Conservation (phyloP, 495 filamentous ascomycete genomes). For the Daldinia bambusicola region DNA sequence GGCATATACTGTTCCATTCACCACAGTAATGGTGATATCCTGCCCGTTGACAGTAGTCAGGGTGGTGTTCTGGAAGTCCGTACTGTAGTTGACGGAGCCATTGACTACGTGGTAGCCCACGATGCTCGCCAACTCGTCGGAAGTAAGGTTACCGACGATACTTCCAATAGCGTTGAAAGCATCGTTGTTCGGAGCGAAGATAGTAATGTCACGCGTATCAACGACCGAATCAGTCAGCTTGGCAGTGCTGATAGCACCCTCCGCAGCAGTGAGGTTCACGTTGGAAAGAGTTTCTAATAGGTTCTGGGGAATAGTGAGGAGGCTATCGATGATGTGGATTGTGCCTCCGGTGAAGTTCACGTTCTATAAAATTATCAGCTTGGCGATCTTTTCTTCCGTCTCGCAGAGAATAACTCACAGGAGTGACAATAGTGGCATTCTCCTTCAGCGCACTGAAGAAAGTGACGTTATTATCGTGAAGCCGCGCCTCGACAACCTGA, state of each 20-base stretch:
- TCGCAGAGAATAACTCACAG: constrained; percentile 39
- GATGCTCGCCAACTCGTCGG: constrained; percentile 58
- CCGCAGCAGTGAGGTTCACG: constrained; percentile 65
- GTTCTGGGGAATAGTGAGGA: constrained; percentile 66
- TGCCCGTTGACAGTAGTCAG: constrained; percentile 57
- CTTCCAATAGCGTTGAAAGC: constrained; percentile 71
- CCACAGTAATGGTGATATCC: constrained; percentile 62
- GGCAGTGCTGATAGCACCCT: constrained; percentile 64
- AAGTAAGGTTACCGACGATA: constrained; percentile 58
- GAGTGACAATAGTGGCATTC: constrained; percentile 49
- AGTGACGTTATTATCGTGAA: constrained; percentile 49
- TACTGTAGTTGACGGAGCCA: constrained; percentile 63
- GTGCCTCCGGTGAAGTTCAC: constrained; percentile 70
- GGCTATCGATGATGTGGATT: constrained; percentile 71
- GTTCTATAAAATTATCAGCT: constrained; percentile 52
- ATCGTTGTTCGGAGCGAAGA: constrained; percentile 69
- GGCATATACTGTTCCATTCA: constrained; percentile 57
- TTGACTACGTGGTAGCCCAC: constrained; percentile 69
- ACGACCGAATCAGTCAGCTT: constrained; percentile 57
- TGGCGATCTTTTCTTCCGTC: not conserved
- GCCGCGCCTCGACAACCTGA: constrained; percentile 50
- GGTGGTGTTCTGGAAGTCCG: constrained; percentile 55
- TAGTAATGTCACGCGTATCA: constrained; percentile 62
- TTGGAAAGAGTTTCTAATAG: constrained; percentile 59
- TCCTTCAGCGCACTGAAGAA: constrained; percentile 54